These are phyloP conservation scores for Grosmannia penicillata DNA, from an alignment of 2,329 filamentous ascomycete genomes.

Conservation along the genomic window DNA sequence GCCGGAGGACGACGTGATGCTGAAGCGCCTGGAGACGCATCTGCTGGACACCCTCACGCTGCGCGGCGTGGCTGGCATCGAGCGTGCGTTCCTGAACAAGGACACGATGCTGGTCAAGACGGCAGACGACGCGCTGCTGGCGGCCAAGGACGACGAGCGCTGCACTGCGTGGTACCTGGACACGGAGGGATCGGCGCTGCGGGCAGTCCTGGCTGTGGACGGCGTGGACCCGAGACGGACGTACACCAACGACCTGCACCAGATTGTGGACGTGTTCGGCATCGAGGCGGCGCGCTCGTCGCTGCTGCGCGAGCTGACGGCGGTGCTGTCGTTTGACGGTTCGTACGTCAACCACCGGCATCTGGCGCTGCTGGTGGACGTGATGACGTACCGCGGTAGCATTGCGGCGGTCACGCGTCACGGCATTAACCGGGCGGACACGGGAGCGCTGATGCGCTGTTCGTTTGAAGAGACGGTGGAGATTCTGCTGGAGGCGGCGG, in stretches of 20 bases:
- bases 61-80: conserved; percentile 77
- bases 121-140: conserved; percentile 57
- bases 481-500: conserved; percentile 89
- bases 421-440: conserved; percentile 96
- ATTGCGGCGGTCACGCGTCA: conserved; percentile 96
- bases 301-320: conserved; percentile 74
- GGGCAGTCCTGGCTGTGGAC: conserved; percentile 68
- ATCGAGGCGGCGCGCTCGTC: conserved; percentile 88
- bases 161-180: conserved; percentile 95
- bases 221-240: conserved; percentile 79
- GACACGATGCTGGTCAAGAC: conserved; percentile 54
- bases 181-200: conserved; percentile 79
- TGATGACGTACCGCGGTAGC: conserved; percentile 91
- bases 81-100: conserved; percentile 84
- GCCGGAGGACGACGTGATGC: conserved; percentile 73
- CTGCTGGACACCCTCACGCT: conserved; percentile 82
- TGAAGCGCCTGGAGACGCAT: conserved; percentile 84
- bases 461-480: conserved; percentile 99
- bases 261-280: conserved; percentile 86
- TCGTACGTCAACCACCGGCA: conserved; percentile 99
- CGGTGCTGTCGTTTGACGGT: conserved; percentile 94
- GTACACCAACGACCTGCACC: conserved; percentile 90
- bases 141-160: conserved; percentile 54
- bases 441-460: conserved; percentile 96
- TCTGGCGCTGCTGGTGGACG: conserved; percentile 84